These are phyloP conservation scores for Wickerhamomyces bovis DNA, from an alignment of 805 yeast genomes.

Conservation along the genomic window DNA sequence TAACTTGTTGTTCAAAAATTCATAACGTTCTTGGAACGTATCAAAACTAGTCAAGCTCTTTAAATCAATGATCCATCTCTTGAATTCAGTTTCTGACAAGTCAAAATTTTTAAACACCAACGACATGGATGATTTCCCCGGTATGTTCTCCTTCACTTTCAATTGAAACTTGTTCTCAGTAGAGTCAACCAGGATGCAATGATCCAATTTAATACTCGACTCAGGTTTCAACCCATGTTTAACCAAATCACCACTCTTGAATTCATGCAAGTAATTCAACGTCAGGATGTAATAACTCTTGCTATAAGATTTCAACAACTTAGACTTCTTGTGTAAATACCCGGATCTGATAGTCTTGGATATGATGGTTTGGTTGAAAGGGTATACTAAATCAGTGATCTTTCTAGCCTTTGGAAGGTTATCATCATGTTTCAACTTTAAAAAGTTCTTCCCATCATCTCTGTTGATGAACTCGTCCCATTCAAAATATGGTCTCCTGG, in stretches of 20 bases:
- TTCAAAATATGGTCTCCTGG: conserved; percentile 72
- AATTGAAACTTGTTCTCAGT: conserved; percentile 57
- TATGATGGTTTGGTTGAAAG: conserved; percentile 60
- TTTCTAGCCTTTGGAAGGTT: conserved; percentile 50
- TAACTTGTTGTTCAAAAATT: conserved; percentile 2
- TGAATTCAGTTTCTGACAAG: conserved; percentile 69
- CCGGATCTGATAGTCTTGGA: conserved; percentile 71
- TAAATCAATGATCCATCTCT: conserved; percentile 62
- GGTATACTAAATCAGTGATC: conserved; percentile 55
- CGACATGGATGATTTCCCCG: neutral
- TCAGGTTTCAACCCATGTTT: conserved; percentile 67
- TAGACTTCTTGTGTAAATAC: conserved; percentile 77
- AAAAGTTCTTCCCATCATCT: conserved; percentile 54
- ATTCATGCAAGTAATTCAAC: conserved; percentile 82
- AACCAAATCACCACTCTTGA: conserved; percentile 71
- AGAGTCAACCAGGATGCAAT: conserved; percentile 77
- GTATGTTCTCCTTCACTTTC: conserved; percentile 27
- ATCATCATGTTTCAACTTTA: conserved; percentile 33
- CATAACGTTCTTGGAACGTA: conserved; percentile 13
- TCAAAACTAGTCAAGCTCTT: conserved; percentile 48
- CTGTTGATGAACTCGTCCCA: conserved; percentile 79
- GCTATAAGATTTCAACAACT: conserved; percentile 80
- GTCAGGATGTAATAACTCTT: conserved; percentile 87
- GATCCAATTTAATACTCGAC: conserved; percentile 70
- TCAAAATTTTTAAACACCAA: conserved; percentile 59